These are phyloP conservation scores for Oenanthe javanica DNA, from an alignment of 140 eudicot genomes.

Conservation along the genomic window DNA sequence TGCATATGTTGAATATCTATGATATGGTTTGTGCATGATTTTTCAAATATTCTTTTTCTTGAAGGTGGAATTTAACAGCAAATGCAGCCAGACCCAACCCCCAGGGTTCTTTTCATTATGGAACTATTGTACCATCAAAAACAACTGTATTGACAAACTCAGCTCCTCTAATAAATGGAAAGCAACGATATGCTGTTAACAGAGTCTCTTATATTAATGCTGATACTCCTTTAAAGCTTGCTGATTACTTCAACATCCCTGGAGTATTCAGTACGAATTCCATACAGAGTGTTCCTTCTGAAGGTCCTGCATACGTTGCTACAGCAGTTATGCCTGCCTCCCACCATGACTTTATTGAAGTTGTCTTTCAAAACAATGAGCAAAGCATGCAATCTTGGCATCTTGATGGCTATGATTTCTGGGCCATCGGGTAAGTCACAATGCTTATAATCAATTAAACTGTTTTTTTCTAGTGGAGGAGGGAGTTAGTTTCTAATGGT, in stretches of 20 bases:
- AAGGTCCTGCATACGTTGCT: slow-evolving; percentile 36
- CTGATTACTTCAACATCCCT: slow-evolving; percentile 82
- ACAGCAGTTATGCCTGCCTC: slow-evolving; percentile 57
- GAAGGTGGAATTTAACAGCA: slow-evolving; percentile 89
- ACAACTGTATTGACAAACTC: slow-evolving; percentile 61
- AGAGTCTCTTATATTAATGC: slow-evolving; percentile 72
- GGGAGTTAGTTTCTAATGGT: slow-evolving; percentile 15
- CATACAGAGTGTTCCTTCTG: slow-evolving; percentile 58
- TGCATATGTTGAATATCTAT: neutral
- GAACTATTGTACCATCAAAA: slow-evolving; percentile 49
- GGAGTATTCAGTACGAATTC: slow-evolving; percentile 60
- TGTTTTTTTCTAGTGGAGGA: neutral
- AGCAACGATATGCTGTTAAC: slow-evolving; percentile 70
- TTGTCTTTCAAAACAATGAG: slow-evolving; percentile 83
- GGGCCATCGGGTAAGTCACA: slow-evolving; percentile 80
- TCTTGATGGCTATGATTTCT: slow-evolving; percentile 95
- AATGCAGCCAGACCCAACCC: slow-evolving; percentile 99
- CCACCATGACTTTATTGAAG: slow-evolving; percentile 72
- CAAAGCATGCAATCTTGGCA: slow-evolving; percentile 78
- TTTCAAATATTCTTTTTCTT: neutral
- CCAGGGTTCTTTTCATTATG: slow-evolving; percentile 93
- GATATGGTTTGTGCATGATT: neutral
- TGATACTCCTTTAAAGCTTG: slow-evolving; percentile 90
- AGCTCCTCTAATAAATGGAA: slow-evolving; percentile 62
- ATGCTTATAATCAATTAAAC: neutral